phyloP scores from a whole-genome alignment of 805 yeast species.

The Scheffersomyces coipomensis region DNA sequence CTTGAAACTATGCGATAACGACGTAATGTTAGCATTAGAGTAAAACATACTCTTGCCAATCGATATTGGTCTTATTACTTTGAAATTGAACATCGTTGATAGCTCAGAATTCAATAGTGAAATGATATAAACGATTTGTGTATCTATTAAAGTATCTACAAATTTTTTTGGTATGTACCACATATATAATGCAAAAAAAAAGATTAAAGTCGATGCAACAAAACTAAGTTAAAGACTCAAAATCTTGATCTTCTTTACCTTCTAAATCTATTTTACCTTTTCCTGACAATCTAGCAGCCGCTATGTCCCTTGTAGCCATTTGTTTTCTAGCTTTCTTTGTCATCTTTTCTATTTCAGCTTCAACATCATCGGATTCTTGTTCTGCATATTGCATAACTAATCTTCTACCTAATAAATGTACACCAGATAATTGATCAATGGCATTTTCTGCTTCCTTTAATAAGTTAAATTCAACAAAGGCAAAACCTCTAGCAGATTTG shows the following conservation, averaged over 20 bases:
- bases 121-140: too few relatives aligned
- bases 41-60: too few relatives aligned
- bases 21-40: neutral
- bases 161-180: too few relatives aligned
- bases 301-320: constrained; percentile 71
- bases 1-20: neutral
- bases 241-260: constrained; percentile 37
- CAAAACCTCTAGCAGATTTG: constrained; percentile 94
- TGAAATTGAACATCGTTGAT: too few relatives aligned
- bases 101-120: too few relatives aligned
- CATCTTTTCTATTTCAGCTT: constrained; percentile 88
- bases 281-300: constrained; percentile 67
- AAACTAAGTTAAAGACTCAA: constrained; percentile 1
- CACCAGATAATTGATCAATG: constrained; percentile 90
- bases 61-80: too few relatives aligned
- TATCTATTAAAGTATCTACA: too few relatives aligned
- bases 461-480: constrained; percentile 88
- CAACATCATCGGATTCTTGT: constrained; percentile 77
- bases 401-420: constrained; percentile 93
- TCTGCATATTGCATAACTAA: constrained; percentile 92
- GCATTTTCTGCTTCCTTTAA: constrained; percentile 91
- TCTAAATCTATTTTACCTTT: constrained; percentile 73
- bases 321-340: constrained; percentile 81
- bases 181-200: too few relatives aligned
- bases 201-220: too few relatives aligned